Conservation (phyloP, 768 basidiomycete genomes). For the Cystobasidium onofrii region DNA sequence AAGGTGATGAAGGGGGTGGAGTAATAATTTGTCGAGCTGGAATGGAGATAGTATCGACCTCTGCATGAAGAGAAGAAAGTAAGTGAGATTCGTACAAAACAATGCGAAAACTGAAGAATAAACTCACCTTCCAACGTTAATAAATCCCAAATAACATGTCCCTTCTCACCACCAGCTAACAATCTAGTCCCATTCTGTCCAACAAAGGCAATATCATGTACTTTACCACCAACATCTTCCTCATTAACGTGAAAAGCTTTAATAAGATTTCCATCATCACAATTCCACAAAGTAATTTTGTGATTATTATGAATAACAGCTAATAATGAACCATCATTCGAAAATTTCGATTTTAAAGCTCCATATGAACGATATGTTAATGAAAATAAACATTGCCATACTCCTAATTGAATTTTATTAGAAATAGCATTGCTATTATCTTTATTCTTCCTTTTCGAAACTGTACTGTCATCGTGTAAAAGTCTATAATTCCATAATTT, state of each 20-base stretch:
- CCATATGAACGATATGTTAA: conserved; percentile 54
- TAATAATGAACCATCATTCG: conserved; percentile 75
- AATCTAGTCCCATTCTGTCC: conserved; percentile 33
- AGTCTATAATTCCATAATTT: conserved; percentile 67
- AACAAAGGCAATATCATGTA: conserved; percentile 44
- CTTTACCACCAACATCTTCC: conserved; percentile 56
- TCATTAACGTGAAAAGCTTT: conserved; percentile 48
- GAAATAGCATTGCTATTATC: conserved; percentile 47
- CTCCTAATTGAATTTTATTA: conserved; percentile 50
- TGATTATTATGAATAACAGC: conserved; percentile 59
- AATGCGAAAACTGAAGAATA: background rate
- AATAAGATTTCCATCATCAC: conserved; percentile 55
- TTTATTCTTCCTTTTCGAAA: conserved; percentile 54
- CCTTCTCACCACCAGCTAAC: conserved; percentile 4
- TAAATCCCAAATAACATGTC: conserved; percentile 48
- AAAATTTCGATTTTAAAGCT: conserved; percentile 63
- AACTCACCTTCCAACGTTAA: conserved; percentile 57
- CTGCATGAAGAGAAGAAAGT: background rate
- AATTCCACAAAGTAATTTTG: conserved; percentile 67
- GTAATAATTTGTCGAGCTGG: conserved; percentile 51
- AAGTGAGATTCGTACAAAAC: background rate
- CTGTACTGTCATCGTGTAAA: conserved; percentile 50
- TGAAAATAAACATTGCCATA: conserved; percentile 72
- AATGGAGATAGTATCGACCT: background rate
- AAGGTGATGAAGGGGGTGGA: conserved; percentile 53